Conservation (phyloP, 2,329 filamentous ascomycete species). For the Fusarium sp. region DNA sequence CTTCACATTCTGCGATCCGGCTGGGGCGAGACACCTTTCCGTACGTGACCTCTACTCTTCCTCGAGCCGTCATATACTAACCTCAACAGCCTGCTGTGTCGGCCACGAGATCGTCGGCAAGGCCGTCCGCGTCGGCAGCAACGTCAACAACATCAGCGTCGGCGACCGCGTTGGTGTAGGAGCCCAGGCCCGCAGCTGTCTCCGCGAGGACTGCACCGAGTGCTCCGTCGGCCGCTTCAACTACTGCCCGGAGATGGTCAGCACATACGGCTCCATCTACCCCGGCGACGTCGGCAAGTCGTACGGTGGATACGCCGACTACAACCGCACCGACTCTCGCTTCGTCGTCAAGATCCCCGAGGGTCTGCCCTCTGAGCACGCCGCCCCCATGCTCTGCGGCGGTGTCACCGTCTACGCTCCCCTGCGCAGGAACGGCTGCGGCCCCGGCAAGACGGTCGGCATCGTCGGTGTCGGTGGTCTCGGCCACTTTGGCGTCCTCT, state of each 20-base stretch:
- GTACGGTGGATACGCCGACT: conserved; percentile 60
- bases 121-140: conserved; percentile 63
- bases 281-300: conserved; percentile 55
- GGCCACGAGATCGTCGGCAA: conserved; percentile 74
- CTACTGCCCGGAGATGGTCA: conserved; percentile 55
- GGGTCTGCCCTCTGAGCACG: conserved; percentile 51
- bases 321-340: conserved; percentile 47
- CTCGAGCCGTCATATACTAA: too few relatives aligned
- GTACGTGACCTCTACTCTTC: conserved; percentile 49
- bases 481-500: conserved; percentile 74
- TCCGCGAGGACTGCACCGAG: conserved; percentile 54
- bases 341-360: conserved; percentile 64
- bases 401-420: conserved; percentile 75
- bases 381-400: conserved; percentile 74
- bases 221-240: conserved; percentile 55
- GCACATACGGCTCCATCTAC: conserved; percentile 65
- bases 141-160: conserved; percentile 61
- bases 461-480: conserved; percentile 75
- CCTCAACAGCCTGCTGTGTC: conserved; percentile 59
- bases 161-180: conserved; percentile 74
- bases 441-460: conserved; percentile 73
- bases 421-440: conserved; percentile 68
- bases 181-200: conserved; percentile 67
- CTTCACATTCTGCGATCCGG: conserved; percentile 67
- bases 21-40: conserved; percentile 56